A percentile compares a stretch with the other conserved stretches of the same genome.
Conservation (phyloP, 345 rosid species). For the Eucalyptus shirleyi region DNA sequence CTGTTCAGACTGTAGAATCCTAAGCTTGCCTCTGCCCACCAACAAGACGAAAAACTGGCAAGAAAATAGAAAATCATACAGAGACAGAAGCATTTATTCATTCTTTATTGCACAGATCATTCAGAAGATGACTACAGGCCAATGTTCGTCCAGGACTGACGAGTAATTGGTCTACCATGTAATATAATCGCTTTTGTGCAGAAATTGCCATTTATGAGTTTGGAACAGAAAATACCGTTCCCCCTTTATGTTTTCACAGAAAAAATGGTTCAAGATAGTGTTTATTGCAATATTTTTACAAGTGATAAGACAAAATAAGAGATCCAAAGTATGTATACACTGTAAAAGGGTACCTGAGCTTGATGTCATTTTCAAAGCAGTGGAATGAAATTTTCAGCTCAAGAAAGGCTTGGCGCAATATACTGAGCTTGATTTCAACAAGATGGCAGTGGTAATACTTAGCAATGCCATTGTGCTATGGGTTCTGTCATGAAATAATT, state of each 20-base stretch:
- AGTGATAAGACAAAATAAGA: not conserved
- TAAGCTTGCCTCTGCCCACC: not conserved
- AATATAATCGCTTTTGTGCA: not conserved
- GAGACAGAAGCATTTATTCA: not conserved
- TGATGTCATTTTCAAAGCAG: not conserved
- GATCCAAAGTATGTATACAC: not conserved
- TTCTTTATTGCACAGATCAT: not conserved
- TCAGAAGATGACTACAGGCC: not conserved
- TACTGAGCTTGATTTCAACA: not conserved
- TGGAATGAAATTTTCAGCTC: not conserved
- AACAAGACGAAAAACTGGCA: not conserved
- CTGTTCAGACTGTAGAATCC: not conserved
- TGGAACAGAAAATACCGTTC: not conserved
- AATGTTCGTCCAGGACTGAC: not conserved
- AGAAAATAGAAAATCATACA: not conserved
- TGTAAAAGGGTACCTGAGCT: not conserved
- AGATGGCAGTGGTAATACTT: not conserved
- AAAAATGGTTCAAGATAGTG: not conserved
- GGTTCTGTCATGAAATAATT: not conserved
- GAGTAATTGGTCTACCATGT: not conserved
- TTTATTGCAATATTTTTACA: not conserved
- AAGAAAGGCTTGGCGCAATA: not conserved
- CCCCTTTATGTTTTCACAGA: not conserved
- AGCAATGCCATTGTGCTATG: not conserved
- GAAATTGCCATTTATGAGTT: not conserved